Conservation (phyloP, 805 yeast genomes). For the Wickerhamiella spandovensis region DNA sequence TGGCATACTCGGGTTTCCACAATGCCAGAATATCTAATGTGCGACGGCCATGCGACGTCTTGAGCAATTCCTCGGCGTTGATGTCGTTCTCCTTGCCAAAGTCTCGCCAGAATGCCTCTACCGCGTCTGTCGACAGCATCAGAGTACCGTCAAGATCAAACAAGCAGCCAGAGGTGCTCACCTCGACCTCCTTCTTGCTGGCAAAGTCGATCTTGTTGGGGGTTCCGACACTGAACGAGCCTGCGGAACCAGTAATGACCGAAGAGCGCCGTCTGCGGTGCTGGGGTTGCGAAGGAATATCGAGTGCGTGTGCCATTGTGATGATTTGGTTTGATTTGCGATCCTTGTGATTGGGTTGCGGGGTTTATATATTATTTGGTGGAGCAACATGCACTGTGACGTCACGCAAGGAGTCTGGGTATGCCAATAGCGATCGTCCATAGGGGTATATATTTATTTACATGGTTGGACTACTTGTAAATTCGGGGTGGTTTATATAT, state of each 20-base stretch:
- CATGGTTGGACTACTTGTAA: too few relatives aligned
- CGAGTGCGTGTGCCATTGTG: neutral
- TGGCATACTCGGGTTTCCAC: slow-evolving; percentile 61
- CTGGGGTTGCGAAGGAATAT: neutral
- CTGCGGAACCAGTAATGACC: neutral
- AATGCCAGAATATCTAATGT: slow-evolving; percentile 60
- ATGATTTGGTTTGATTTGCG: neutral
- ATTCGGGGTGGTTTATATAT: too few relatives aligned
- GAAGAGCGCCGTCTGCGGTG: neutral
- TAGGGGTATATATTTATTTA: too few relatives aligned
- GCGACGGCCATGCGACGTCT: slow-evolving; percentile 68
- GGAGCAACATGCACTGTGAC: neutral
- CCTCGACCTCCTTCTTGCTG: slow-evolving; percentile 1
- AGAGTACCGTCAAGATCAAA: slow-evolving; percentile 81
- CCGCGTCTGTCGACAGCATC: slow-evolving; percentile 68
- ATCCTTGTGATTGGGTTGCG: neutral
- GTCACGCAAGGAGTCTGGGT: neutral
- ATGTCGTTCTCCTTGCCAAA: slow-evolving; percentile 54
- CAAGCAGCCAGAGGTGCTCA: slow-evolving; percentile 34
- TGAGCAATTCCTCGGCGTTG: slow-evolving; percentile 52
- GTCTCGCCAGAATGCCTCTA: slow-evolving; percentile 66
- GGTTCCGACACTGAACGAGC: neutral
- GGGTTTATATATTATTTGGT: neutral
- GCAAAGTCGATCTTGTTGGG: slow-evolving; percentile 1
- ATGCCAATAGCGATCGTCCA: too few relatives aligned